These are phyloP conservation scores for Fusarium gaditjirri DNA, from an alignment of 2,329 filamentous ascomycete species.

Conservation along the genomic window DNA sequence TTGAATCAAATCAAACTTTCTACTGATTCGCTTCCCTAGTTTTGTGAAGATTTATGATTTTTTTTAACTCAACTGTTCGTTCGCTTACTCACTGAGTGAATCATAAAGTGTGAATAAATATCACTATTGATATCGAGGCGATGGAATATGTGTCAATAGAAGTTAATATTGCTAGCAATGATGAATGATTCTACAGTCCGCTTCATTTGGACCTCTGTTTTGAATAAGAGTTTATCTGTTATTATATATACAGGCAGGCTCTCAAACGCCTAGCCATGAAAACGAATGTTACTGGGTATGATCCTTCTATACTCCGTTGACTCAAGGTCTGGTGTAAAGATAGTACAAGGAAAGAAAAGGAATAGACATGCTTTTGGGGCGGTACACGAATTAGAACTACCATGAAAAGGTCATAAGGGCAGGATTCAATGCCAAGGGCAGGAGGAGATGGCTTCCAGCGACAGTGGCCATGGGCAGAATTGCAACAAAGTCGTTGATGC, in stretches of 20 bases:
- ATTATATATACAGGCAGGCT: background rate
- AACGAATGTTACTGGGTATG: constrained; percentile 24
- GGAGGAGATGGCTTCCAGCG: constrained; percentile 73
- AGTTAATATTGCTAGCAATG: background rate
- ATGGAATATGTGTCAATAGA: background rate
- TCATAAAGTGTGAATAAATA: background rate
- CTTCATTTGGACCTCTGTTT: background rate
- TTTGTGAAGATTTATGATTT: background rate
- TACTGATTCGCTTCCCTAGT: background rate
- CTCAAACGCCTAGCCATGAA: background rate
- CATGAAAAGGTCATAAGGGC: constrained; percentile 83
- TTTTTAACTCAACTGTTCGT: background rate
- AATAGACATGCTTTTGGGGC: constrained; percentile 10
- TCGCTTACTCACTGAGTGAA: background rate
- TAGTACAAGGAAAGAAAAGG: background rate
- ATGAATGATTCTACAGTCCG: background rate
- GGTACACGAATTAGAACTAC: constrained; percentile 51
- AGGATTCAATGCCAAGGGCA: constrained; percentile 81
- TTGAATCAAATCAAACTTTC: constrained; percentile 36
- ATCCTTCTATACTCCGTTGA: constrained; percentile 15
- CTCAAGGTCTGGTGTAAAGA: background rate
- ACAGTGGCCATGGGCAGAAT: constrained; percentile 81
- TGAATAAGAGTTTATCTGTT: background rate
- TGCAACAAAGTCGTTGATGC: constrained; percentile 77
- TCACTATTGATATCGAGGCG: background rate